Base-by-base conservation (phyloP, 176 grass and related monocot genomes). In the Melocanna baccifera region DNA sequence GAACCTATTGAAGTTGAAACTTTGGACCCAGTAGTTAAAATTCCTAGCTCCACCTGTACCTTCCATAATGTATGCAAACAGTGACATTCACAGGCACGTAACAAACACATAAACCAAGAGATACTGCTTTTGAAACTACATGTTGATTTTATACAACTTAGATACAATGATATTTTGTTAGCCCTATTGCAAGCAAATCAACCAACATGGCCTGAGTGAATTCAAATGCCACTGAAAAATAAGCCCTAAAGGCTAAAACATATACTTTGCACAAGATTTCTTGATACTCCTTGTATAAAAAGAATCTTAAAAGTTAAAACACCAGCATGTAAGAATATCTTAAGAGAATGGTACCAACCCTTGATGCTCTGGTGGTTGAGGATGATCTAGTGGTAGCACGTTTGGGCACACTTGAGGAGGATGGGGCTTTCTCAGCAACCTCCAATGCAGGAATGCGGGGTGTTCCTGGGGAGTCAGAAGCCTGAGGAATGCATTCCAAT, bases 401-500 rank as follows among this genome's bases (percentile, higher is more conserved):
- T 80, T 94, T 99, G 59, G 93, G 72, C 82, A 63, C 75, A 81
- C 73, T 80, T 65, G 91, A 56, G 52, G 90, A 32, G 52, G 90
- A 32, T 79, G 84, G 81, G 22, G 83, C 87, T 73, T 81, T 92
- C 59, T 99, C 90, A 67, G 73, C 75, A 89, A 67, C 53, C 73
- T 86, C 90, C 80, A 59, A 47, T 52, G 79, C 69, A 85, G 88
- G 48, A 86, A 71, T 75, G 78, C 86, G 91, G 25, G 97, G 93
- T 72, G 97, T 94, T 50, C 90, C 91, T 13, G 97, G 97, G 22
- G 93, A 93, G 97, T 96, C 62, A 96, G 85, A 89, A 96, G 97
- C 97, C 97, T 99, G 97, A 78, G 13, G 15, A 81, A 89, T 29
- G n/a, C 16, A 87, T 50, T 65, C 51, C 62, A 89, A 83, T 69